These are phyloP conservation scores for Babesia ovis DNA, from an alignment of 169 alveolate species.

Conservation along the genomic window DNA sequence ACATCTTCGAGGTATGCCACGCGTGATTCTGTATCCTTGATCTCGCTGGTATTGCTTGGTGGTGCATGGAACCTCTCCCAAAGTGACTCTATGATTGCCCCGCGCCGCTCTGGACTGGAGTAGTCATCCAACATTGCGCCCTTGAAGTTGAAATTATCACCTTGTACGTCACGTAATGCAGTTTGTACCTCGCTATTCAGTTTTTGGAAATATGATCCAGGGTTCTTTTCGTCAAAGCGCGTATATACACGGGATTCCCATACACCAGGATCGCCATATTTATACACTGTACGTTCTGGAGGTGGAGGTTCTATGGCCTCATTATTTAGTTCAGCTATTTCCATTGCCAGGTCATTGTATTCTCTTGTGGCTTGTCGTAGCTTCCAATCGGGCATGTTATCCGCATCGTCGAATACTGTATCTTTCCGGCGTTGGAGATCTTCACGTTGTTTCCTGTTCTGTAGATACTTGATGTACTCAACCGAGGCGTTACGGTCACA, in stretches of 20 bases:
- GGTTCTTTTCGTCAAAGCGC: constrained; percentile 35
- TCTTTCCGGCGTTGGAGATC: constrained; percentile 27
- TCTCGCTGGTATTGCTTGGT: constrained; percentile 36
- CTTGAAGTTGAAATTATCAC: constrained; percentile 39
- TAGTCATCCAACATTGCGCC: constrained; percentile 25
- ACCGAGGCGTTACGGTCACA: constrained; percentile 37
- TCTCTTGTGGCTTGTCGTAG: constrained; percentile 28
- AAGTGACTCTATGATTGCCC: constrained; percentile 32
- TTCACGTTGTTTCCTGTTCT: constrained; percentile 32
- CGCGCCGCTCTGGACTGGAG: constrained; percentile 33
- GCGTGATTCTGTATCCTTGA: constrained; percentile 32
- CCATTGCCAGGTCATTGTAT: constrained; percentile 42
- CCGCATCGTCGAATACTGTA: constrained; percentile 38
- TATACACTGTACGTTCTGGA: constrained; percentile 32
- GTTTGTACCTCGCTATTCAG: constrained; percentile 39
- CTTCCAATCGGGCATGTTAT: constrained; percentile 28
- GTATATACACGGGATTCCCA: constrained; percentile 57
- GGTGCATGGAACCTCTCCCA: constrained; percentile 45
- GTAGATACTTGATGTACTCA: constrained; percentile 39
- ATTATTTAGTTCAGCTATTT: constrained; percentile 31
- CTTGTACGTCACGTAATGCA: constrained; percentile 60
- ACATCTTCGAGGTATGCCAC: constrained; percentile 12
- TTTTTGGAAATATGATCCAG: constrained; percentile 29
- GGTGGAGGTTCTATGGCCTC: constrained; percentile 50
- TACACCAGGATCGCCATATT: constrained; percentile 45